Percentiles rank a stretch among this genome's conserved stretches.
Evolutionary conservation across 2,329 filamentous ascomycete species (phyloP).

Genomic region (Lasiodiplodia hormozganensis): DNA sequence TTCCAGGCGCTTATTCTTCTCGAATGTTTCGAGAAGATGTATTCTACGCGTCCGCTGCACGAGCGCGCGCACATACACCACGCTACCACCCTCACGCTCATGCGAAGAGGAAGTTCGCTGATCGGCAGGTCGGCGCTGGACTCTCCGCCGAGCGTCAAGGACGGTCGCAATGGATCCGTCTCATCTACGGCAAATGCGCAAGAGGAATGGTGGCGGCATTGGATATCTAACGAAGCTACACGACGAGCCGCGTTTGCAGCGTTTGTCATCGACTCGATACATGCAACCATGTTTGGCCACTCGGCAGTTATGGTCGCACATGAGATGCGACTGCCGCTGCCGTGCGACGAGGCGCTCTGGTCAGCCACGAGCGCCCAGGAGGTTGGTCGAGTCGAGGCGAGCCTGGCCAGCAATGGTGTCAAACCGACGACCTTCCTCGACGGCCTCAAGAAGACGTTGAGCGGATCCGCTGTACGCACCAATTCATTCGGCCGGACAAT

Average conservation of each 20-base stretch:
- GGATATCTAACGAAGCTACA: constrained; percentile 94
- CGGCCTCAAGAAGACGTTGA: constrained; percentile 86
- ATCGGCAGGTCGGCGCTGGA: constrained; percentile 86
- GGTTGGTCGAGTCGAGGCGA: constrained; percentile 82
- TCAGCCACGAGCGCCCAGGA: constrained; percentile 86
- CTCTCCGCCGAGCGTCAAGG: constrained; percentile 77
- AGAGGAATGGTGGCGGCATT: constrained; percentile 93
- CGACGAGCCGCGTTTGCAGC: constrained; percentile 89
- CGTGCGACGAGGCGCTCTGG: constrained; percentile 93
- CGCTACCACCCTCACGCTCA: constrained; percentile 91
- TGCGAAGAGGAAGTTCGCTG: constrained; percentile 90
- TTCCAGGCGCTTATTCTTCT: constrained; percentile 90
- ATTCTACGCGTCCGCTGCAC: constrained; percentile 87
- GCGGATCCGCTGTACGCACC: constrained; percentile 83
- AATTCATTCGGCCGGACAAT: constrained; percentile 94
- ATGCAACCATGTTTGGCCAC: constrained; percentile 97
- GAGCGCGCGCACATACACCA: constrained; percentile 97
- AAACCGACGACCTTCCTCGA: constrained; percentile 89
- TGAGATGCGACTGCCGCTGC: constrained; percentile 88
- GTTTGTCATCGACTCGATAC: constrained; percentile 93
- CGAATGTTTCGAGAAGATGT: constrained; percentile 98
- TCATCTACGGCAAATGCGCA: constrained; percentile 66
- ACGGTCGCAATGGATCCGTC: constrained; percentile 59
- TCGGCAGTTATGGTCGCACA: constrained; percentile 97
- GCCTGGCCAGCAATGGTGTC: constrained; percentile 78